phyloP scores from a whole-genome alignment of 2,329 filamentous ascomycete genomes.

The Pyricularia pennisetigena region DNA sequence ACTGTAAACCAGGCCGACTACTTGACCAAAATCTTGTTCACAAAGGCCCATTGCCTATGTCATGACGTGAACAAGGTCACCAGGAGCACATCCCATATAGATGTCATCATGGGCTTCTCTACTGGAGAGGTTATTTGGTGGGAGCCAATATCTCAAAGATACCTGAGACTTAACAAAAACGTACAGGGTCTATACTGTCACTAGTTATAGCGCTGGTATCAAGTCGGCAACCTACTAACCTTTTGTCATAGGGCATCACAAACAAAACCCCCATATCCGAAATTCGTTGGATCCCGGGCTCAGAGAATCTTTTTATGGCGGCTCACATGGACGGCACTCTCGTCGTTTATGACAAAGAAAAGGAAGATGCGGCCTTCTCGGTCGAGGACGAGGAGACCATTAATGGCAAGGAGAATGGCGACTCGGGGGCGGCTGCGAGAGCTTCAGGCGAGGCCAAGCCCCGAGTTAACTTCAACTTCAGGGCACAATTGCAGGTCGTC shows the following conservation, averaged over 20 bases:
- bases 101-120: conserved; percentile 91
- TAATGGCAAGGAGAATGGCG: conserved; percentile 66
- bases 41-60: conserved; percentile 88
- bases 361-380: conserved; percentile 74
- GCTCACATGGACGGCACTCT: conserved; percentile 86
- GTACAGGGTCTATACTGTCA: conserved; percentile 30
- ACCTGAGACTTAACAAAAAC: conserved; percentile 93
- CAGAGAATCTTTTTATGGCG: conserved; percentile 85
- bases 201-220: not conserved
- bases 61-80: conserved; percentile 85
- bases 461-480: conserved; percentile 19
- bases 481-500: conserved; percentile 56
- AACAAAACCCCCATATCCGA: conserved; percentile 77
- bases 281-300: conserved; percentile 89
- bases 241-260: conserved; percentile 59
- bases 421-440: conserved; percentile 19
- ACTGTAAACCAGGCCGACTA: conserved; percentile 60
- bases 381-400: conserved; percentile 49
- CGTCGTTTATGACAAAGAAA: conserved; percentile 95
- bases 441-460: conserved; percentile 18
- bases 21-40: conserved; percentile 91
- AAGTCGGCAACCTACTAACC: not conserved
- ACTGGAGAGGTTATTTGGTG: conserved; percentile 98
- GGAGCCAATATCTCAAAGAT: conserved; percentile 92
- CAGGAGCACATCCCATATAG: conserved; percentile 70